Percentiles rank a stretch among this genome's conserved stretches.
These are phyloP conservation scores for Quercus alba DNA, from an alignment of 306 rosid species.

Conservation along the genomic window DNA sequence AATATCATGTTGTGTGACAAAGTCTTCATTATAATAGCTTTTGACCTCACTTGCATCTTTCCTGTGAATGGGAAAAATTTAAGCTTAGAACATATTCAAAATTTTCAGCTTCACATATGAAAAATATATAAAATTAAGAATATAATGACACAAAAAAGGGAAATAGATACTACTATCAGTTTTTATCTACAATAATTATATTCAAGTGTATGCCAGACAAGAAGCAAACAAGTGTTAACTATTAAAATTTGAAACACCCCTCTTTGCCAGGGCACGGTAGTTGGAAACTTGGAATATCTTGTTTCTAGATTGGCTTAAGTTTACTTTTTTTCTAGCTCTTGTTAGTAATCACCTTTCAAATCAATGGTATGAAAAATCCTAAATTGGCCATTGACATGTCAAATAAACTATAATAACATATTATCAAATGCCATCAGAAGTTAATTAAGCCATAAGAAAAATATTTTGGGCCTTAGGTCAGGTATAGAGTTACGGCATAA, in stretches of 20 bases:
- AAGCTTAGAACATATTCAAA: not conserved
- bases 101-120: not conserved
- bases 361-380: not conserved
- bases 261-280: not conserved
- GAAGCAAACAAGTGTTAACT: not conserved
- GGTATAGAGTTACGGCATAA: too few relatives aligned
- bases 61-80: conserved; percentile 27
- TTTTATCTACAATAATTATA: not conserved
- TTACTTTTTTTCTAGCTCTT: not conserved
- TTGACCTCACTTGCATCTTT: conserved; percentile 21
- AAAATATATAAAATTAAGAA: not conserved
- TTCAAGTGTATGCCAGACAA: not conserved
- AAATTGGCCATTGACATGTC: not conserved
- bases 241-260: not conserved
- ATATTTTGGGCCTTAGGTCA: not conserved
- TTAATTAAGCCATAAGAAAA: not conserved
- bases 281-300: too few relatives aligned
- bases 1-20: conserved; percentile 45
- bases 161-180: not conserved
- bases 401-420: not conserved
- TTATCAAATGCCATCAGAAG: not conserved
- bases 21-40: conserved; percentile 44
- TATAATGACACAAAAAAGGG: not conserved
- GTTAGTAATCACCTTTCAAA: not conserved
- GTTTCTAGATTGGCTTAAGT: not conserved